These are phyloP conservation scores for Acorus calamus DNA, from an alignment of 106 monocot species.

Conservation along the genomic window DNA sequence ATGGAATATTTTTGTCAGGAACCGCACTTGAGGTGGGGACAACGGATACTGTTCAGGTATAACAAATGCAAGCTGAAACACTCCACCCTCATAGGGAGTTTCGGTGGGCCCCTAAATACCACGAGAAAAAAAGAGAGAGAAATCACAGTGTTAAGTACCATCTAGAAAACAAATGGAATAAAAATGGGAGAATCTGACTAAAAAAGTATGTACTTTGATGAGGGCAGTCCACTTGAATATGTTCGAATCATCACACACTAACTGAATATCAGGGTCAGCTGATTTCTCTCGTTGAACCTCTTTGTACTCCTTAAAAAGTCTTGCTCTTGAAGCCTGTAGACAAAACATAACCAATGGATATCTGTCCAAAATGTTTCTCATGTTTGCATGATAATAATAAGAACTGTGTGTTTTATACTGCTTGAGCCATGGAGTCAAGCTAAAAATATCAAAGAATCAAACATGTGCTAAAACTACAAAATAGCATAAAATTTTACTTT, in stretches of 20 bases:
- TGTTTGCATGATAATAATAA: too few relatives aligned
- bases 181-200: not conserved
- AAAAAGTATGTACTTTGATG: constrained; percentile 58
- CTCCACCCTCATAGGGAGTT: constrained; percentile 93
- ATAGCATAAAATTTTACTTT: too few relatives aligned
- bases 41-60: constrained; percentile 96
- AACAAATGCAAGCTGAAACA: constrained; percentile 89
- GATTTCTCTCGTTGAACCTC: constrained; percentile 91
- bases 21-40: constrained; percentile 95
- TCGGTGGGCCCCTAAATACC: constrained; percentile 80
- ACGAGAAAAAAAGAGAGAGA: constrained; percentile 2
- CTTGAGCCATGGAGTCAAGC: too few relatives aligned
- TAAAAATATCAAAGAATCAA: too few relatives aligned
- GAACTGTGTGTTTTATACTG: too few relatives aligned
- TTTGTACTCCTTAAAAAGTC: constrained; percentile 97
- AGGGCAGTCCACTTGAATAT: constrained; percentile 99
- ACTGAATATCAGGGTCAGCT: constrained; percentile 89
- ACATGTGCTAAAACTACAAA: too few relatives aligned
- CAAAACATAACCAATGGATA: too few relatives aligned
- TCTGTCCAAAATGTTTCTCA: too few relatives aligned
- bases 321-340: constrained; percentile 82
- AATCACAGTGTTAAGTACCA: not conserved
- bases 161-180: not conserved
- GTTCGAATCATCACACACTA: constrained; percentile 94
- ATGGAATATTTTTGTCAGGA: constrained; percentile 97